A percentile compares a stretch with the other conserved stretches of the same genome.
These are phyloP conservation scores for Paracamarosporium sp. DNA, from an alignment of 2,329 filamentous ascomycete species.

Conservation along the genomic window DNA sequence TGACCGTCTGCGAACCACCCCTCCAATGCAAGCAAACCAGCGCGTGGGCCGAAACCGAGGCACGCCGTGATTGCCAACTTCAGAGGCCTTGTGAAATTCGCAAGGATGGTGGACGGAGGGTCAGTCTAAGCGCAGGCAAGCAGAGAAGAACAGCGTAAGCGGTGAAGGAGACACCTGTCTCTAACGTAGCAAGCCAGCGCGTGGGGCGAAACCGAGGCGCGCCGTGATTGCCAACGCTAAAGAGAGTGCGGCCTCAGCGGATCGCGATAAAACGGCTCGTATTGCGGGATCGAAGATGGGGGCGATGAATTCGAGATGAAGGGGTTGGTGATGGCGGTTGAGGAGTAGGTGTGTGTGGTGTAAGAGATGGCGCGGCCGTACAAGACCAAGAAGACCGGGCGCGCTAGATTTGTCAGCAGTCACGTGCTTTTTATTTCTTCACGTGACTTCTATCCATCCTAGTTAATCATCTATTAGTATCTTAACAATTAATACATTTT, in stretches of 20 bases:
- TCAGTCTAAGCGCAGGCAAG: background rate
- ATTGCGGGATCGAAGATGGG: background rate
- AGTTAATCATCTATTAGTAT: no score
- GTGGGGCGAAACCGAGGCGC: constrained; percentile 2
- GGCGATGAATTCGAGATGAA: no score
- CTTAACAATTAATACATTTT: no score
- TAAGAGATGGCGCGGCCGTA: background rate
- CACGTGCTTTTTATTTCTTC: no score
- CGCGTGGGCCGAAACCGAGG: constrained; percentile 15
- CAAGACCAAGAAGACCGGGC: background rate
- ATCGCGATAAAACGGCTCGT: background rate
- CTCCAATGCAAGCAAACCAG: constrained; percentile 13
- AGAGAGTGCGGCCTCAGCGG: background rate
- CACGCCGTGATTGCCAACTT: constrained; percentile 7
- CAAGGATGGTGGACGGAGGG: constrained; percentile 24
- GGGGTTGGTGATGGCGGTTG: background rate
- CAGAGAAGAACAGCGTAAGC: background rate
- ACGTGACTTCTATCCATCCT: no score
- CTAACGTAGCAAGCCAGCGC: constrained; percentile 6
- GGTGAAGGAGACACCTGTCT: background rate
- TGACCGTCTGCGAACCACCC: constrained; percentile 20
- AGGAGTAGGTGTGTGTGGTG: background rate
- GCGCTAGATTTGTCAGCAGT: background rate
- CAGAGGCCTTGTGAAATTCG: constrained; percentile 21
- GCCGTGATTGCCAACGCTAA: background rate